Percentiles rank a stretch among this genome's conserved stretches.
These are phyloP conservation scores for Termitomyces sp. DNA, from an alignment of 768 basidiomycete species.

Conservation along the genomic window DNA sequence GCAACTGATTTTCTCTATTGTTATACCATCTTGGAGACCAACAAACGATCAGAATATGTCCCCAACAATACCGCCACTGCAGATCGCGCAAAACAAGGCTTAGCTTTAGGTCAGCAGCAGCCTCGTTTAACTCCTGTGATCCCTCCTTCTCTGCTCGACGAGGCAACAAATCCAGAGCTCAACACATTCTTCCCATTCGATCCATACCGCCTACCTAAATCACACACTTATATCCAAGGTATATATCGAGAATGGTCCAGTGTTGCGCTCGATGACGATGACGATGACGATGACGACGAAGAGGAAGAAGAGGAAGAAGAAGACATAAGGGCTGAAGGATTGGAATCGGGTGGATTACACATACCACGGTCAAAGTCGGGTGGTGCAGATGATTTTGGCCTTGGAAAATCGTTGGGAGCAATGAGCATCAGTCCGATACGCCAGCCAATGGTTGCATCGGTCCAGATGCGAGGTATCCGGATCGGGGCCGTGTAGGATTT, in stretches of 20 bases:
- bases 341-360: slow-evolving; percentile 14
- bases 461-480: slow-evolving; percentile 15
- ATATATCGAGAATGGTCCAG: slow-evolving; percentile 90
- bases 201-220: slow-evolving; percentile 87
- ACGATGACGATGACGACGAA: slow-evolving; percentile 55
- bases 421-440: slow-evolving; percentile 80
- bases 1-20: slow-evolving; percentile 92
- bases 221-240: slow-evolving; percentile 69
- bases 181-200: slow-evolving; percentile 99
- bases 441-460: slow-evolving; percentile 13
- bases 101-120: slow-evolving; percentile 1
- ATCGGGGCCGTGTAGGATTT: slow-evolving; percentile 11
- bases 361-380: slow-evolving; percentile 15
- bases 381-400: slow-evolving; percentile 42
- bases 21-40: slow-evolving; percentile 88
- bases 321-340: slow-evolving; percentile 11
- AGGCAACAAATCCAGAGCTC: slow-evolving; percentile 59
- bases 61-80: slow-evolving; percentile 22
- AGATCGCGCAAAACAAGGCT: slow-evolving; percentile 4
- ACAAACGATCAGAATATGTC: slow-evolving; percentile 62
- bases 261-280: slow-evolving; percentile 75
- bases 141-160: slow-evolving; percentile 28
- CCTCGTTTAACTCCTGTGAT: slow-evolving; percentile 5
- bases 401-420: slow-evolving; percentile 68
- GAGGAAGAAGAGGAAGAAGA: slow-evolving; percentile 38